Base-by-base conservation (phyloP, 345 rosid genomes). In the Bruguiera gymnorhiza region DNA sequence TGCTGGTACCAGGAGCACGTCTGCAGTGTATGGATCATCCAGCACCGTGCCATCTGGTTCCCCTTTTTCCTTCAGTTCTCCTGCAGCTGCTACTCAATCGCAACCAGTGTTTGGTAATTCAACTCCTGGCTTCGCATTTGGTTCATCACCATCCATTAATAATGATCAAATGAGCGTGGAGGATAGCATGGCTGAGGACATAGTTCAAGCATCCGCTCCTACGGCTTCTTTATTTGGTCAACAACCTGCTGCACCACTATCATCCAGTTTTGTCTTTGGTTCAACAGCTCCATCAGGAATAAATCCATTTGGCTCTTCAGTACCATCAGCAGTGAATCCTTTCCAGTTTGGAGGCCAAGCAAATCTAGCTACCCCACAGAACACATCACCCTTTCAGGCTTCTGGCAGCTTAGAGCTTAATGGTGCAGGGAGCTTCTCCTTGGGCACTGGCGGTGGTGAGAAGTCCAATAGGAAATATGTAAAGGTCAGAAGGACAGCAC, bases 151-250 rank as follows among this genome's bases (percentile, higher is more conserved):
- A 50, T 50, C 87, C 3, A 73, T 77, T 56, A 92, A 79, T 80
- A 86, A 75, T 72, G 94, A 86, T 80, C 96, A 91, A 68, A 82
- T 89, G 85, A 83, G 67, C 80, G 81, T 90, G 92, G 99, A 95
- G 81, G 98, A 96, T 78, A 88, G 94, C 78, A 96, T 96, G 99
- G 92, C 97, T 15, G 99, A 92, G 83, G 99, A 96, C 86, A 83
- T 88, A 7, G 80, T 87, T 60, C 97, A 82, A 71, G 83, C 91
- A 27, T 65, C 84, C 46, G 67, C 83, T 30, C 72, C 87, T 16
- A 10, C 86, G 20, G 79, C 55, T 68, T 67, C 89, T 10, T 70
- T 70, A 53, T 87, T 85, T 79, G 84, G 82, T 68, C 96, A 84
- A 70, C 85, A 68, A 43, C 58, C 88, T 9, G 50, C 13, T 19